phyloP scores from a whole-genome alignment of 805 yeast genomes.

The Saccharomycopsis lassenensis region DNA sequence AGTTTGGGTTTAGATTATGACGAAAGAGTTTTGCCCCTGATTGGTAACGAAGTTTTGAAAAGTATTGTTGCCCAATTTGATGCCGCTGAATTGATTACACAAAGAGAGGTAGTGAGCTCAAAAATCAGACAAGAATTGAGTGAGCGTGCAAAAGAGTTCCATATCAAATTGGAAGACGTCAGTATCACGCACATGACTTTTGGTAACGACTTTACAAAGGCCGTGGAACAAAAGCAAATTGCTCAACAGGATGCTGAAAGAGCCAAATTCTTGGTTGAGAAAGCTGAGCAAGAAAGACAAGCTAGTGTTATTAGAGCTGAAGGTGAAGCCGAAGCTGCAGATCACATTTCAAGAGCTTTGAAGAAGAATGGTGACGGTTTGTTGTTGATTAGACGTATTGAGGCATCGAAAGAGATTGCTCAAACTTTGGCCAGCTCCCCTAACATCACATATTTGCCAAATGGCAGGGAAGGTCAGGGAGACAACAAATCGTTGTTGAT shows the following conservation, averaged over 20 bases:
- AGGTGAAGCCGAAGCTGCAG: constrained; percentile 99
- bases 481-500: constrained; percentile 14
- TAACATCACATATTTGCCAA: constrained; percentile 83
- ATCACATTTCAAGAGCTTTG: constrained; percentile 83
- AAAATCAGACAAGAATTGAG: constrained; percentile 81
- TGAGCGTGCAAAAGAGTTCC: constrained; percentile 75
- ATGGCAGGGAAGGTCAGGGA: constrained; percentile 17
- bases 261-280: constrained; percentile 84
- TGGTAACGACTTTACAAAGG: constrained; percentile 93
- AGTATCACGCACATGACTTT: constrained; percentile 96
- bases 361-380: constrained; percentile 94
- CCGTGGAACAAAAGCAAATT: constrained; percentile 97
- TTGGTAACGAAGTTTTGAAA: constrained; percentile 85
- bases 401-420: constrained; percentile 95
- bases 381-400: constrained; percentile 85
- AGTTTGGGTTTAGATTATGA: constrained; percentile 89
- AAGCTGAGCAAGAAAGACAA: constrained; percentile 94
- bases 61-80: constrained; percentile 89
- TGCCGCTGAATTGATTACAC: constrained; percentile 94
- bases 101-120: constrained; percentile 88
- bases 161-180: constrained; percentile 89
- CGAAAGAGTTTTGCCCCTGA: constrained; percentile 85
- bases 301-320: constrained; percentile 95
- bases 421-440: constrained; percentile 70
- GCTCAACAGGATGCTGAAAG: constrained; percentile 99